Base-by-base conservation (phyloP, 805 yeast genomes). In the Schwanniomyces yamadae region DNA sequence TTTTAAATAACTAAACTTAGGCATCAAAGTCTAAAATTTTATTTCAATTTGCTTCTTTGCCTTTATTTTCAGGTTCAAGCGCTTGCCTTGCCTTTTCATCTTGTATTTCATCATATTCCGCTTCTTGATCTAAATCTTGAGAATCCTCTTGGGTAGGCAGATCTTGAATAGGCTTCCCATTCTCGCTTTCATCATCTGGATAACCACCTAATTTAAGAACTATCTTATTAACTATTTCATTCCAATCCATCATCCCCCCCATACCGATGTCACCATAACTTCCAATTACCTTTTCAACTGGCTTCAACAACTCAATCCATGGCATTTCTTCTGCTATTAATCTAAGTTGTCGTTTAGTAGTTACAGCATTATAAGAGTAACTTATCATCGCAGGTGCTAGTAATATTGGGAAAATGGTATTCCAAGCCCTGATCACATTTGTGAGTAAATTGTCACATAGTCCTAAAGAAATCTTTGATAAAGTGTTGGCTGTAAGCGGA, bases 211-310 rank as follows among this genome's bases (percentile, higher is more conserved):
- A 65, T 54, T 82, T 83, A 61, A 80, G 70, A 14, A 85, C 95
- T 32, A 87, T 73, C 49, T 80, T 79, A 55, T 89, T 95, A 13
- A 89, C 96, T 49, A 93, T 83, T 57, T 90, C 97, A 57, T 87
- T 84, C 79, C 95, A 88, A 50, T 93, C 98, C 82, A 90, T 84
- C 98, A 93, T 93, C 36, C 99, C 98, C 32, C 99, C 98, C 88
- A 93, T 84, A n/a, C 98, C 98, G 38, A 93, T 89, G 50, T 91
- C 98, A 42, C 99, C 98, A 65, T 90, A 88, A 27, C 87, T 77
- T 38, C 95, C 88, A 54, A 84, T 80, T 5, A 91, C 95, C 60
- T 91, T 91, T 59, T 91, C 99, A 16, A 89, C 88, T 0, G 99
- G 99, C 57, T 82, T 84, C 54, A 93, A 72, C n/a, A 91, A 79